Conservation (phyloP, 257 asterid species). For the Primulina eburnea region DNA sequence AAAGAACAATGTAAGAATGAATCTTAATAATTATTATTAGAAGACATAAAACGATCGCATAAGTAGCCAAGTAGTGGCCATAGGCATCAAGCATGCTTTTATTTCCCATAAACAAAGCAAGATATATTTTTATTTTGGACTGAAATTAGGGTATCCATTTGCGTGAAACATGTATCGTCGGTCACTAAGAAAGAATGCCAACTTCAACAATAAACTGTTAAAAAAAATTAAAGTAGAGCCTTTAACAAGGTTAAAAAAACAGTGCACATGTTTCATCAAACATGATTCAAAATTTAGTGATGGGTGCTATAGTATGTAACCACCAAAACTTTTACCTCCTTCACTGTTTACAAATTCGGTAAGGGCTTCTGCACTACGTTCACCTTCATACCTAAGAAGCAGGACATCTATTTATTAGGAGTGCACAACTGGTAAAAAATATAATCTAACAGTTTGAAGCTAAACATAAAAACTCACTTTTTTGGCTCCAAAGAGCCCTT, state of each 20-base stretch:
- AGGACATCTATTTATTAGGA: constrained; percentile 19
- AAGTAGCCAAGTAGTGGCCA: not conserved
- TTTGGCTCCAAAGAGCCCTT: constrained; percentile 90
- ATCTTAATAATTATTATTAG: too few relatives aligned
- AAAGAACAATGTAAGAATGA: constrained; percentile 9
- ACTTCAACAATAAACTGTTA: not conserved
- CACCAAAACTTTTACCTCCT: constrained; percentile 55
- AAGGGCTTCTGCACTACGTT: constrained; percentile 75
- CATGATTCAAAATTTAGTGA: not conserved
- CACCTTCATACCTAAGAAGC: constrained; percentile 69
- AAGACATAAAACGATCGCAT: not conserved
- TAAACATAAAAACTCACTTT: constrained; percentile 47
- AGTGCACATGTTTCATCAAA: not conserved
- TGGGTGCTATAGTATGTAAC: not conserved
- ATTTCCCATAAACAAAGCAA: not conserved
- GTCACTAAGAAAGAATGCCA: not conserved
- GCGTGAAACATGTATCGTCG: not conserved
- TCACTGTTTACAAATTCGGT: constrained; percentile 74
- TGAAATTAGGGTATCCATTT: not conserved
- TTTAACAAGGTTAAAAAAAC: too few relatives aligned
- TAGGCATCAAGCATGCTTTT: constrained; percentile 2
- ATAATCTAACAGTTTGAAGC: not conserved
- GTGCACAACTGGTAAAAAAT: not conserved
- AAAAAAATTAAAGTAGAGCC: not conserved
- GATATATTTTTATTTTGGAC: not conserved